Evolutionary conservation across 148 eudicot genomes (phyloP), one percentile per base, ranked within the genome.

Genomic region (Vaccinium myrtillus): DNA sequence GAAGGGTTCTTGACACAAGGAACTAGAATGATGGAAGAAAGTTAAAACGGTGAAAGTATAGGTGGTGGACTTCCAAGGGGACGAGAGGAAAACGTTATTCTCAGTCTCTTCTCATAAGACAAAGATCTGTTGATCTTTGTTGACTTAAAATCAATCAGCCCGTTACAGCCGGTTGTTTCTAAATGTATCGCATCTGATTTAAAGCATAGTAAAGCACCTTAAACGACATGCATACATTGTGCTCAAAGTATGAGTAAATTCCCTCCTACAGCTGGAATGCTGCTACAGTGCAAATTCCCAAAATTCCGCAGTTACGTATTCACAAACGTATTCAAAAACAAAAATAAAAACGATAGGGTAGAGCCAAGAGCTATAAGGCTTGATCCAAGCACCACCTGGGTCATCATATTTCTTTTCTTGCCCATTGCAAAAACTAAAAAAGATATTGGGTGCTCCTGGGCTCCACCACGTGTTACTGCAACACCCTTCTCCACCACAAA

Each of bases 231-330:
- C 51, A 75, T 46, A 43, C 15, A 21, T 75, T 9, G 51, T 18
- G 51, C 8, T 46, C 51, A 75, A 75, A 75, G 48, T 46, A 75
- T 16, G 48, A 43, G 13, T 19, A 18, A 46, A 9, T 75, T 75
- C 51, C 14, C 53, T 75, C 14, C 27, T 43, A 15, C 21, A 75
- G 53, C 43, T 9, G 27, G 53, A 46, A 46, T 75, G 27, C 53
- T 18, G 79, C 30, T 48, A 46, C 32, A 19, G 13, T 76, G 78
- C 55, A 76, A 76, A 76, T 76, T 76, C 30, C 79, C 27, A 27
- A 16, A 69, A 69, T 69, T 13, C 74, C 0, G 74, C n/a, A 32
- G 49, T 7, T 73, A 39, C 75, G 13, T 48, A 76, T 43, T 19
- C 54, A 36, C 36, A 32, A 32, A 32, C 36, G 36, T 32, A 32